Evolutionary conservation across 2,329 filamentous ascomycete species (phyloP).

Genomic region (Zalaria sp.): DNA sequence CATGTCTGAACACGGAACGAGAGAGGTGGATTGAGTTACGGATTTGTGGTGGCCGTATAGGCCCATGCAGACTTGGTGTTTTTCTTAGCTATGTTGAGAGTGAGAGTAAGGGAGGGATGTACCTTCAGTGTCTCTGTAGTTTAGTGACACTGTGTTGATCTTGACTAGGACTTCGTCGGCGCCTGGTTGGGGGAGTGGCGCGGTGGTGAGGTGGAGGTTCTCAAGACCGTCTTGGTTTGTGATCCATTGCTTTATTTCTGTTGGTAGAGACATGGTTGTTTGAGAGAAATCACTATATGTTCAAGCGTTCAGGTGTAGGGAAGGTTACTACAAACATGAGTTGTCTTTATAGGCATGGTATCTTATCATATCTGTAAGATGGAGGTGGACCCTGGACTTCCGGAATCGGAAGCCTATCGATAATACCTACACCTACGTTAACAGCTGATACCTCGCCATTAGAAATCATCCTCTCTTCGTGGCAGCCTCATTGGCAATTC

Average conservation of each 20-base stretch:
- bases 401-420: no score
- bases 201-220: conserved; percentile 18
- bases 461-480: no score
- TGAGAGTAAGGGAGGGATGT: background rate
- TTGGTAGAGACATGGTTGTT: conserved; percentile 6
- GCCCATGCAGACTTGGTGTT: conserved; percentile 47
- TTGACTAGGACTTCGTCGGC: conserved; percentile 33
- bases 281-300: background rate
- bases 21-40: conserved; percentile 23
- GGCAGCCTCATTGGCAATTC: no score
- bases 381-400: no score
- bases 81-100: conserved; percentile 1
- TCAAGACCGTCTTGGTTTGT: conserved; percentile 29
- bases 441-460: no score
- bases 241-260: conserved; percentile 24
- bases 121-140: conserved; percentile 36
- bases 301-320: no score
- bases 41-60: conserved; percentile 52
- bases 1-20: conserved; percentile 59
- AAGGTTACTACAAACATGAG: no score
- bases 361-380: no score
- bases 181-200: conserved; percentile 7
- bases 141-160: conserved; percentile 37
- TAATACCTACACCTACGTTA: no score
- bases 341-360: no score